Evolutionary conservation across 257 asterid species (phyloP).

Genomic region (Cordia subcordata): DNA sequence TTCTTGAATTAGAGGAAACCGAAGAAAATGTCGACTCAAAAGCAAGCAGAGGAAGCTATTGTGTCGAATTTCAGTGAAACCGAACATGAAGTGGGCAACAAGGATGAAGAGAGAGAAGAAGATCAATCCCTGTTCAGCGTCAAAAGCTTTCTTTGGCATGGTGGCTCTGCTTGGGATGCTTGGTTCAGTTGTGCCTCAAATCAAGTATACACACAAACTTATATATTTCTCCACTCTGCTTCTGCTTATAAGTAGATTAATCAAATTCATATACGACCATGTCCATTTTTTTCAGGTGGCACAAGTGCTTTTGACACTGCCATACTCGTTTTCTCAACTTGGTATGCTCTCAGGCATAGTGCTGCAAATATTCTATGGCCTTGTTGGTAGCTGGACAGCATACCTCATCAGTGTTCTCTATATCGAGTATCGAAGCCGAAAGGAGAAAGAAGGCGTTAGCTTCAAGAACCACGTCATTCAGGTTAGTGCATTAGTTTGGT

Average conservation of each 20-base stretch:
- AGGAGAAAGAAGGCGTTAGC: constrained; percentile 86
- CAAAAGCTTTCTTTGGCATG: constrained; percentile 85
- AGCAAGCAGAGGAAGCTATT: constrained; percentile 94
- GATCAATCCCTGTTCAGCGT: constrained; percentile 56
- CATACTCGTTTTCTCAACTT: constrained; percentile 89
- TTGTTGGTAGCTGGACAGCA: constrained; percentile 96
- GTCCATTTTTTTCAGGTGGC: constrained; percentile 53
- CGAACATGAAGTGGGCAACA: constrained; percentile 40
- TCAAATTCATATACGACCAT: not conserved
- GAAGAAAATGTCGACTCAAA: constrained; percentile 55
- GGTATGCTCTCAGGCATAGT: constrained; percentile 82
- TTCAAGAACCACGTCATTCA: constrained; percentile 96
- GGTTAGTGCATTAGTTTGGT: constrained; percentile 39
- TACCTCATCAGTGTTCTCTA: constrained; percentile 88
- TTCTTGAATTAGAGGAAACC: constrained; percentile 13
- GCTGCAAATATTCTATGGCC: constrained; percentile 76
- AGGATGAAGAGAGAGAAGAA: constrained; percentile 32
- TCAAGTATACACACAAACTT: constrained; percentile 50
- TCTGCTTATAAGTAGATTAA: too few species aligned
- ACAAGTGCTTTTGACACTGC: constrained; percentile 85
- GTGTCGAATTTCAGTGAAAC: constrained; percentile 55
- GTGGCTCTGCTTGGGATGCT: constrained; percentile 98
- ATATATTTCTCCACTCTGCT: too few species aligned
- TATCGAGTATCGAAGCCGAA: constrained; percentile 75
- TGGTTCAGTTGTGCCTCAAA: constrained; percentile 98